A percentile compares a stretch with the other conserved stretches of the same genome.
These are phyloP conservation scores for Nakazawaea laoshanensis DNA, from an alignment of 805 yeast species.

Conservation along the genomic window DNA sequence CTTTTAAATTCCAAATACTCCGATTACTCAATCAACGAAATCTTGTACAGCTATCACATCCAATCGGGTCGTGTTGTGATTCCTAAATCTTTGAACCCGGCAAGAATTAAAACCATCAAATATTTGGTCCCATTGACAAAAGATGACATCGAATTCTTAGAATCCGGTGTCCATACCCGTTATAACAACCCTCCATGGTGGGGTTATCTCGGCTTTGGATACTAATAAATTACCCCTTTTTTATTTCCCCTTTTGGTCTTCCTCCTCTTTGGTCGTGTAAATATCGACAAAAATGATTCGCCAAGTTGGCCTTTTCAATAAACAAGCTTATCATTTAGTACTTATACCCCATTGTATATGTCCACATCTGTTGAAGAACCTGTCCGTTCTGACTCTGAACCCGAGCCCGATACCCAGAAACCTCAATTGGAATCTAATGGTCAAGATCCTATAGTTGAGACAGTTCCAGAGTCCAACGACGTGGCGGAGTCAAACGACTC, in stretches of 20 bases:
- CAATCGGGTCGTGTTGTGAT: constrained; percentile 51
- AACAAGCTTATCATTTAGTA: no score
- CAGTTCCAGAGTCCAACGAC: no score
- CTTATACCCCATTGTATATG: no score
- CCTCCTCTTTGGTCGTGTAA: no score
- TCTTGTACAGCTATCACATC: constrained; percentile 57
- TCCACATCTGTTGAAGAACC: no score
- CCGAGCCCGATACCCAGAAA: background rate
- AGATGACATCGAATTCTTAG: constrained; percentile 23
- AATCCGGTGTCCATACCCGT: constrained; percentile 6
- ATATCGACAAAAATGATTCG: no score
- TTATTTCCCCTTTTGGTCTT: no score
- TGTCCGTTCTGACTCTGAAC: background rate
- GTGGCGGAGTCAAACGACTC: no score
- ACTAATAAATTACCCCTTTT: no score
- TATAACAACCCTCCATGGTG: constrained; percentile 10
- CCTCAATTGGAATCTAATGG: background rate
- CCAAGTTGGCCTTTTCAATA: no score
- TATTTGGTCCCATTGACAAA: constrained; percentile 26
- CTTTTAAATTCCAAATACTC: constrained; percentile 56
- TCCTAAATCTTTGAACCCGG: constrained; percentile 66
- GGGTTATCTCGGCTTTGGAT: constrained; percentile 9
- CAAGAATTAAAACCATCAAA: constrained; percentile 40
- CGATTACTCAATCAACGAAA: constrained; percentile 41
- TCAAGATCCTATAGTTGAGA: no score